A percentile compares a stretch with the other conserved stretches of the same genome.
phyloP scores from a whole-genome alignment of 345 rosid genomes.

The Stellera chamaejasme region DNA sequence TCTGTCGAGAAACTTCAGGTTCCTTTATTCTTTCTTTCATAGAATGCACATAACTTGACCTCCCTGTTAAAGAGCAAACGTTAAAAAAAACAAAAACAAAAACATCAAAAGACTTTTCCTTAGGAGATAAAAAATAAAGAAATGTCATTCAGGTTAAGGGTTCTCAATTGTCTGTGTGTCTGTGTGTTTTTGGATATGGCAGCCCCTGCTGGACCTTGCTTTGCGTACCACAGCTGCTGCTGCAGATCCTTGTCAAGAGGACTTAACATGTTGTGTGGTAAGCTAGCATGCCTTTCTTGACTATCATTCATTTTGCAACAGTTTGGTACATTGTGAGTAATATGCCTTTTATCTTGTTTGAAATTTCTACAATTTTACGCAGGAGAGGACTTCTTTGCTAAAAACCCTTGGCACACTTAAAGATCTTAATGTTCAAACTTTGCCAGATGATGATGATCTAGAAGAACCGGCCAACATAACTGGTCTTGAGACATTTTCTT shows the following conservation, averaged over 20 bases:
- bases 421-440: slow-evolving; percentile 27
- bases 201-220: slow-evolving; percentile 98
- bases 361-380: slow-evolving; percentile 18
- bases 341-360: slow-evolving; percentile 1
- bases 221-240: slow-evolving; percentile 92
- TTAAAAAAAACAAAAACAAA: neutral
- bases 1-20: slow-evolving; percentile 96
- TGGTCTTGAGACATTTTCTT: slow-evolving; percentile 92
- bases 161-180: neutral
- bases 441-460: slow-evolving; percentile 37
- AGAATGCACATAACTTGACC: slow-evolving; percentile 9
- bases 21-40: slow-evolving; percentile 6
- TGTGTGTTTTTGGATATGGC: slow-evolving; percentile 5
- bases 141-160: neutral
- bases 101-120: neutral
- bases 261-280: slow-evolving; percentile 93
- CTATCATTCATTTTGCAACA: no score
- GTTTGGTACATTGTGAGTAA: neutral
- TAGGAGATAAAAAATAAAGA: no score
- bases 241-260: slow-evolving; percentile 94
- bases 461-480: slow-evolving; percentile 75
- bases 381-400: slow-evolving; percentile 87
- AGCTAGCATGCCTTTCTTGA: slow-evolving; percentile 18
- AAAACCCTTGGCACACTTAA: slow-evolving; percentile 60
- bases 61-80: slow-evolving; percentile 6